Conservation (phyloP, 78 protist species). For the Tieghemostelium lacteum region DNA sequence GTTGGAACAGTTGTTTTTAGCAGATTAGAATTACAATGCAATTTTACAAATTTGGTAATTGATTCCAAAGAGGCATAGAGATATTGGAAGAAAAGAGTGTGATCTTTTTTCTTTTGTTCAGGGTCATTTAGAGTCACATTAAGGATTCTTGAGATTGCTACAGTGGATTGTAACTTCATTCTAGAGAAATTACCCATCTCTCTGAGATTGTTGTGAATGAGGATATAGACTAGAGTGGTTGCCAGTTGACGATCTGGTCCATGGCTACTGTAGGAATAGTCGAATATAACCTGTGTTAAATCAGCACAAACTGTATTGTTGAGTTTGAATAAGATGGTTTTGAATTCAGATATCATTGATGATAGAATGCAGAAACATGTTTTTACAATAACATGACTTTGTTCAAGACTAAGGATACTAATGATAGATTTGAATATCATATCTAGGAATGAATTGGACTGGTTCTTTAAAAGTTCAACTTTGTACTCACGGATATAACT, state of each 20-base stretch:
- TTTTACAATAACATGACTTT: neutral
- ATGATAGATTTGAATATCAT: conserved; percentile 2
- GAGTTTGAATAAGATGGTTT: conserved; percentile 4
- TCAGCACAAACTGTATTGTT: conserved; percentile 50
- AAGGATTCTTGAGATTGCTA: conserved; percentile 64
- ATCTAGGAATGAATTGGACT: neutral
- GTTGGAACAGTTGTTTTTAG: neutral
- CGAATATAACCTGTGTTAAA: conserved; percentile 39
- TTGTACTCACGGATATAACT: conserved; percentile 20
- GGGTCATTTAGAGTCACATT: conserved; percentile 24
- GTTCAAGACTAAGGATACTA: neutral
- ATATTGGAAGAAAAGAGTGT: neutral
- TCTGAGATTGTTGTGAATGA: conserved; percentile 55
- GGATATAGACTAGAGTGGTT: conserved; percentile 46
- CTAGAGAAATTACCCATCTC: conserved; percentile 65
- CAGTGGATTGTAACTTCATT: conserved; percentile 75
- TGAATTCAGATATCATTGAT: conserved; percentile 35
- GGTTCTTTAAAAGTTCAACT: neutral
- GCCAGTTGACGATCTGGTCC: conserved; percentile 38
- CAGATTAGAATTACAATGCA: conserved; percentile 1
- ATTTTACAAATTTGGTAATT: conserved; percentile 17
- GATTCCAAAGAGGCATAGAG: conserved; percentile 31
- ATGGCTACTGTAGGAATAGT: conserved; percentile 27
- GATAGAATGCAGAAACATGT: conserved; percentile 4
- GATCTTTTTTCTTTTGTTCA: conserved; percentile 5